A percentile compares a stretch with the other conserved stretches of the same genome.
Conservation (phyloP, 495 filamentous ascomycete genomes). For the Margaritispora aquatica region DNA sequence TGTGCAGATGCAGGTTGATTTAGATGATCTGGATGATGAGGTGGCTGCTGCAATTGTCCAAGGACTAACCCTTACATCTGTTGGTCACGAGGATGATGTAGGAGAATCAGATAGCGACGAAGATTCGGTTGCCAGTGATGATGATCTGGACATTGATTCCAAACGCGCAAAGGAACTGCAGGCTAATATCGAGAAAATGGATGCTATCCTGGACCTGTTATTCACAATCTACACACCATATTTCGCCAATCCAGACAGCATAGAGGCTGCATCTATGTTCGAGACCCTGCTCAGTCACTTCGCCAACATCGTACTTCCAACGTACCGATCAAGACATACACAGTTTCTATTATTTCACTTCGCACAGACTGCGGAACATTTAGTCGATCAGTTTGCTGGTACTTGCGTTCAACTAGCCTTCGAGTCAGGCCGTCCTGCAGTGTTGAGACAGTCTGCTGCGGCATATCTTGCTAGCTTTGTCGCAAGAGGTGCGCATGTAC, state of each 20-base stretch:
- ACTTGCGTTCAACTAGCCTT: constrained; percentile 67
- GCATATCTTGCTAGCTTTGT: constrained; percentile 95
- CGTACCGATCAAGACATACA: constrained; percentile 77
- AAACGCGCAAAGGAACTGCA: constrained; percentile 55
- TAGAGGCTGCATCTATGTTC: constrained; percentile 46
- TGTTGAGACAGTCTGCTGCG: constrained; percentile 73
- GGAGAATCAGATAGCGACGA: constrained; percentile 57
- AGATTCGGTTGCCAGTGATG: constrained; percentile 42
- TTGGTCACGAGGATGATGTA: constrained; percentile 39
- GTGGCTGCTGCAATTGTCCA: constrained; percentile 39
- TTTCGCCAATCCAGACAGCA: constrained; percentile 49
- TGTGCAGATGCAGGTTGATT: constrained; percentile 86
- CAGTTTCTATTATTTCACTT: constrained; percentile 95
- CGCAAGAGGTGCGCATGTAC: constrained; percentile 75
- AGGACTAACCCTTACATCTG: constrained; percentile 30
- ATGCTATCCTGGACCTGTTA: constrained; percentile 82
- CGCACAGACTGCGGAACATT: constrained; percentile 63
- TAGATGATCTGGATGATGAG: constrained; percentile 69
- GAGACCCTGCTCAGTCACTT: constrained; percentile 78
- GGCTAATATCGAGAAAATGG: constrained; percentile 82
- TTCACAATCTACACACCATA: constrained; percentile 73
- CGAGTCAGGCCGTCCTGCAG: constrained; percentile 50
- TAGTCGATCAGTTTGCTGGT: constrained; percentile 76
- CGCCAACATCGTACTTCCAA: constrained; percentile 76
- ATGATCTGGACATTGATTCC: constrained; percentile 39